Evolutionary conservation across 2,329 filamentous ascomycete species (phyloP), one percentile per base, ranked within the genome.

Genomic region (Cladosporium sp.): DNA sequence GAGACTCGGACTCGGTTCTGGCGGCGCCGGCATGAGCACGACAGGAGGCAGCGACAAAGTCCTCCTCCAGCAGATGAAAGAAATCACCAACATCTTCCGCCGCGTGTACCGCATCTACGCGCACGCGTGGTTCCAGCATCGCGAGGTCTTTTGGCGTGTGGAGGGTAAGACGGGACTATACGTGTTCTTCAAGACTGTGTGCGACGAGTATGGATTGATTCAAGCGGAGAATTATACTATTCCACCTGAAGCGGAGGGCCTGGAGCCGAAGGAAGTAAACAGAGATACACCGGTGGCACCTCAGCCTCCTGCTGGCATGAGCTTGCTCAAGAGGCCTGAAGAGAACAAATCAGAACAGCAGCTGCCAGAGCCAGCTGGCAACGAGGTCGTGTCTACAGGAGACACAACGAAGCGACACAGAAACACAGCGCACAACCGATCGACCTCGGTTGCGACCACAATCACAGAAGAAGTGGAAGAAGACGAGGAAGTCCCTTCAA

Each of bases 71-170:
- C 91, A 92, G 65, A 83, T 90, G 67, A 92, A 92, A 78, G 94
- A 96, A 77, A 84, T 99, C 67, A 91, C 94, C 72, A 98, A 97
- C 77, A 94, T 99, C 65, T 98, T 99, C 79, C 87, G 95, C 65
- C 87, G 95, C 15, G 87, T 98, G 59, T 96, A 99, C 78, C 88
- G 95, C 67, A 98, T 99, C 79, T 99, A 98, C 76, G 95, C 95
- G 57, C 95, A 99, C 77, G 95, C 95, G 8, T 99, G 95, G 95
- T 99, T 97, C 78, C 93, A 97, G 80, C 95, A 99, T 78, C 88
- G 93, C 55, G 90, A 91, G 65, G 92, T 97, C 63, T 99, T 98
- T 78, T 98, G 94, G 93, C 88, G 91, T 49, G 90, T 98, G 1
- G 95, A 99, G 80, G 87, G 87, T 11, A 88, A 93, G 76, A 92